Conservation (phyloP, 2,329 filamentous ascomycete species). For the Xylariaceae sp. region DNA sequence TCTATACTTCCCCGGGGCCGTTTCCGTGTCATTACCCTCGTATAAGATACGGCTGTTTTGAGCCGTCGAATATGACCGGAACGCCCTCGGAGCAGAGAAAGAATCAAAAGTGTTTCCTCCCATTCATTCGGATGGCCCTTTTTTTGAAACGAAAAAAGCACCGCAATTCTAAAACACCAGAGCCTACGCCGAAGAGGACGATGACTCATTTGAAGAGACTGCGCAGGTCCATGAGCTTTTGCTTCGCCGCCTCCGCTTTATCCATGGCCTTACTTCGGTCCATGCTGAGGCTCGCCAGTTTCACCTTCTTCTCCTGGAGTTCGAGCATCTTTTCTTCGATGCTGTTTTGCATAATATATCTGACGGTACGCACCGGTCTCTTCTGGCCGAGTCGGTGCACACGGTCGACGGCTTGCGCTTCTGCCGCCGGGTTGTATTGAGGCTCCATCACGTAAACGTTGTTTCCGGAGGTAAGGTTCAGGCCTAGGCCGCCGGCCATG, state of each 20-base stretch:
- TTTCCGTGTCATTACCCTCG: background rate
- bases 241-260: slow-evolving; percentile 64
- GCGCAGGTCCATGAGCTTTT: slow-evolving; percentile 61
- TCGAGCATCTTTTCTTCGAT: slow-evolving; percentile 94
- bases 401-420: slow-evolving; percentile 91
- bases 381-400: slow-evolving; percentile 91
- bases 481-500: slow-evolving; percentile 85
- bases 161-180: slow-evolving; percentile 3
- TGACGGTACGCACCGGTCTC: slow-evolving; percentile 80
- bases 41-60: background rate
- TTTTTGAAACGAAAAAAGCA: background rate
- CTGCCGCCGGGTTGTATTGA: slow-evolving; percentile 93
- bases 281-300: slow-evolving; percentile 85
- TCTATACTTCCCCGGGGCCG: background rate
- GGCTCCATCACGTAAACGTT: slow-evolving; percentile 97
- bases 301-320: slow-evolving; percentile 90
- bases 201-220: slow-evolving; percentile 56
- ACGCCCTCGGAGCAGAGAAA: slow-evolving; percentile 13
- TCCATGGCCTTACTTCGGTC: slow-evolving; percentile 53
- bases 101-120: slow-evolving; percentile 2
- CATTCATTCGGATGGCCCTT: background rate
- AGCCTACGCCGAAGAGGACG: background rate
- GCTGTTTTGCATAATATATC: slow-evolving; percentile 86
- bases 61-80: slow-evolving; percentile 8
- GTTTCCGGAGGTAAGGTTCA: slow-evolving; percentile 86